These are phyloP conservation scores for Neurospora crassa DNA, from an alignment of 2,329 filamentous ascomycete genomes.

Conservation along the genomic window DNA sequence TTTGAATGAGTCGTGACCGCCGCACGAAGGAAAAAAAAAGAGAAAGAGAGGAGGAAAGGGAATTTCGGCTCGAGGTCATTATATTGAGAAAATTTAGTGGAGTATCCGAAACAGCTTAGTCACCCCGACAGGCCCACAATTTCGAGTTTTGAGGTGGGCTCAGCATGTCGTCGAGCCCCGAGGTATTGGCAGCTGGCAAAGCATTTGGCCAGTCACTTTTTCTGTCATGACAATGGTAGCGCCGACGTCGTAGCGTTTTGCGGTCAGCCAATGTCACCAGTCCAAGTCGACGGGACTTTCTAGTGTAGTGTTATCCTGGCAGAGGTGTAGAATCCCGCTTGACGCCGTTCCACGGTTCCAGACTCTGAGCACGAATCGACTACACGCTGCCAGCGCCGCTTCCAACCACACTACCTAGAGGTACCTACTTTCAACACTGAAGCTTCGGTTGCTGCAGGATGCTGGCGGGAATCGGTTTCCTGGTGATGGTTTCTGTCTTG, in stretches of 20 bases:
- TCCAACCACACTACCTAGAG: neutral
- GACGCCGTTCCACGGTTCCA: neutral
- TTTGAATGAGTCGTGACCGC: constrained; percentile 57
- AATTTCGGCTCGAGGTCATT: constrained; percentile 13
- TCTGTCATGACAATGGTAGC: neutral
- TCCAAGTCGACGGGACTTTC: neutral
- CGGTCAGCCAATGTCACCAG: neutral
- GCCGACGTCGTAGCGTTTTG: neutral
- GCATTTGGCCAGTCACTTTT: neutral
- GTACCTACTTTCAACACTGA: neutral
- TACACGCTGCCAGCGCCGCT: neutral
- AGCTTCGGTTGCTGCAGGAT: neutral
- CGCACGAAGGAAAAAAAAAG: constrained; percentile 64
- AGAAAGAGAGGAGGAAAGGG: constrained; percentile 29
- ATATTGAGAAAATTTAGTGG: constrained; percentile 13
- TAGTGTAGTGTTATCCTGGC: neutral
- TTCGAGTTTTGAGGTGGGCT: neutral
- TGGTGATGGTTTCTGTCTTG: neutral
- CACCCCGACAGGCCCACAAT: neutral
- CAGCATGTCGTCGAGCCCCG: neutral
- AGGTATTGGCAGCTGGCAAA: neutral
- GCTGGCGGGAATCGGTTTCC: neutral
- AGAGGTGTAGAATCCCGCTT: neutral
- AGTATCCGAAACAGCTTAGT: constrained; percentile 14
- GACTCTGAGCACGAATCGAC: neutral